Evolutionary conservation across 805 yeast genomes (phyloP).

Genomic region (Metschnikowia drakensbergensis): DNA sequence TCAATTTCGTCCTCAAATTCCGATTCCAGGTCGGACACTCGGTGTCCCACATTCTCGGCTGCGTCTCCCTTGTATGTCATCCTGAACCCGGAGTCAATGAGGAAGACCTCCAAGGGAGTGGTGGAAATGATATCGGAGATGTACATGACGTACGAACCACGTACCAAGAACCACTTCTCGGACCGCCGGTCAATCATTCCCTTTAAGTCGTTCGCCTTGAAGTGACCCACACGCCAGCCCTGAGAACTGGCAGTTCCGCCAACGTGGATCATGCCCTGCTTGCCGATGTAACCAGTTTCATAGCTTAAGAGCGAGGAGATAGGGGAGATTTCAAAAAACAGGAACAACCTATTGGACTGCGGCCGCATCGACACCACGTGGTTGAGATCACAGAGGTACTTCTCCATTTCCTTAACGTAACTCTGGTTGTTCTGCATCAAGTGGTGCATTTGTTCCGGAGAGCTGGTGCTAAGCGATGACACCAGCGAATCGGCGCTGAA

Average conservation of each 20-base stretch:
- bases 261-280: constrained; percentile 80
- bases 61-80: constrained; percentile 46
- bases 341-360: constrained; percentile 77
- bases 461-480: constrained; percentile 18
- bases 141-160: constrained; percentile 80
- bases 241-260: constrained; percentile 81
- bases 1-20: constrained; percentile 43
- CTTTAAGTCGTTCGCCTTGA: constrained; percentile 69
- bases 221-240: constrained; percentile 95
- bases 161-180: constrained; percentile 84
- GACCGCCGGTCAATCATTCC: constrained; percentile 91
- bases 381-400: constrained; percentile 63
- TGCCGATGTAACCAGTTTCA: constrained; percentile 79
- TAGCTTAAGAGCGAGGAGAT: constrained; percentile 77
- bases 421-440: constrained; percentile 32
- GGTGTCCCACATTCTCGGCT: constrained; percentile 16
- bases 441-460: constrained; percentile 31
- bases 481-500: constrained; percentile 26
- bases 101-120: constrained; percentile 83
- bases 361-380: constrained; percentile 62
- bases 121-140: constrained; percentile 85
- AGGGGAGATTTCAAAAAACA: constrained; percentile 87
- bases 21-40: constrained; percentile 37
- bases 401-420: constrained; percentile 50
- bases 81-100: constrained; percentile 76